phyloP scores from a whole-genome alignment of 495 filamentous ascomycete species.

The Viridothelium virens region DNA sequence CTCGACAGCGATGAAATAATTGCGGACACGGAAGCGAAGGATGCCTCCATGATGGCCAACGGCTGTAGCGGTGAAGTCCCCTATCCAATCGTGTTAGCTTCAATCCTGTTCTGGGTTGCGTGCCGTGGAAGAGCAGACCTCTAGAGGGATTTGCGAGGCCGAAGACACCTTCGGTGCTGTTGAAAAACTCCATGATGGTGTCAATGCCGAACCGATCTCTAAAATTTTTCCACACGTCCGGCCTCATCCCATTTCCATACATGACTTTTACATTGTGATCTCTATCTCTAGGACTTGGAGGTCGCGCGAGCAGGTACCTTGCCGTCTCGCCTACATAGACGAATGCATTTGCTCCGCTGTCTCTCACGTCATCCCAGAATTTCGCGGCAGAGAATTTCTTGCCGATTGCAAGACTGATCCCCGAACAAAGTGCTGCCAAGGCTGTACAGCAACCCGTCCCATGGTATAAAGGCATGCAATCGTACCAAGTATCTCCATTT shows the following conservation, averaged over 20 bases:
- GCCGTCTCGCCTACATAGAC: slow-evolving; percentile 80
- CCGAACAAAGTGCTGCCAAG: slow-evolving; percentile 73
- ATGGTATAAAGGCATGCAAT: slow-evolving; percentile 77
- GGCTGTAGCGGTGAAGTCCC: slow-evolving; percentile 51
- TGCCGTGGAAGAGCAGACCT: slow-evolving; percentile 1
- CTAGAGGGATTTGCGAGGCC: slow-evolving; percentile 26
- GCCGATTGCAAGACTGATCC: slow-evolving; percentile 58
- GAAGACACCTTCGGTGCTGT: slow-evolving; percentile 41
- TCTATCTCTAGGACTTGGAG: slow-evolving; percentile 54
- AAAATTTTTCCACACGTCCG: slow-evolving; percentile 36
- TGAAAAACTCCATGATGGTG: slow-evolving; percentile 35
- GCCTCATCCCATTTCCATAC: slow-evolving; percentile 43
- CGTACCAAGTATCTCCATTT: slow-evolving; percentile 57
- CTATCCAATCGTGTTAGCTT: slow-evolving; percentile 29
- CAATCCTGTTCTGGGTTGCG: slow-evolving; percentile 39
- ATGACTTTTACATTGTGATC: slow-evolving; percentile 59
- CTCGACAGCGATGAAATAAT: slow-evolving; percentile 56
- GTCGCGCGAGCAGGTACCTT: slow-evolving; percentile 64
- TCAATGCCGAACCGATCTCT: slow-evolving; percentile 33
- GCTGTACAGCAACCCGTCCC: slow-evolving; percentile 50
- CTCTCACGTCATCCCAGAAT: slow-evolving; percentile 71
- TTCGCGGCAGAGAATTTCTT: slow-evolving; percentile 60
- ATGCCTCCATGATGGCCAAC: slow-evolving; percentile 68
- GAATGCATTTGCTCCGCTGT: slow-evolving; percentile 59
- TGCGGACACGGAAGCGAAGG: slow-evolving; percentile 41